These are phyloP conservation scores for Pythium vanterpoolii DNA, from an alignment of 352 stramenopile genomes.

Conservation along the genomic window DNA sequence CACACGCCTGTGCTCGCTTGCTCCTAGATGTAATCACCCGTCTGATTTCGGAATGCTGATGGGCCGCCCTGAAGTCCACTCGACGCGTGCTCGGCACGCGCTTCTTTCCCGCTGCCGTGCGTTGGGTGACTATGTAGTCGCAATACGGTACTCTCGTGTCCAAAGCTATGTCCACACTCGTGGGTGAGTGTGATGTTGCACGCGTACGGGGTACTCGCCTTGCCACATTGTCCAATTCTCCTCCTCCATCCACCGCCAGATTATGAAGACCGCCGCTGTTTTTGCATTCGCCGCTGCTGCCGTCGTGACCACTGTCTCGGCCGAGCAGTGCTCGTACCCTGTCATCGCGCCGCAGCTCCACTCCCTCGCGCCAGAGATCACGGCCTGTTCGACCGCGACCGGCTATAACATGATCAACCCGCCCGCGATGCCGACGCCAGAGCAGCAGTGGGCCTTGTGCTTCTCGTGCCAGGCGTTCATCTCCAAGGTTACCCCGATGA, in stretches of 20 bases:
- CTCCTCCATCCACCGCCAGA: not conserved
- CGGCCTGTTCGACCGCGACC: not conserved
- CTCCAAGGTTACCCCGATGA: constrained; percentile 15
- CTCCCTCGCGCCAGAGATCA: constrained; percentile 14
- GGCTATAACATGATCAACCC: constrained; percentile 16
- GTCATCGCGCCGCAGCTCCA: constrained; percentile 12
- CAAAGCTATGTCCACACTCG: no score
- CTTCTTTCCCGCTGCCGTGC: not conserved
- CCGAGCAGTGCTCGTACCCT: constrained; percentile 9
- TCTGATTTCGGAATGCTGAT: no score
- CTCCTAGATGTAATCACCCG: no score
- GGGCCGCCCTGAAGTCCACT: no score
- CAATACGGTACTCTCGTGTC: not conserved
- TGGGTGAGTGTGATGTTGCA: no score
- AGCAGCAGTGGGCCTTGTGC: constrained; percentile 17
- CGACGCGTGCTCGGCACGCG: not conserved
- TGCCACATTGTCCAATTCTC: constrained; percentile 3
- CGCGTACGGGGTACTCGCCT: no score
- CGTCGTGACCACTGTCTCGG: not conserved
- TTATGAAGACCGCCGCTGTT: constrained; percentile 14
- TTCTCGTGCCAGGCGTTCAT: constrained; percentile 14
- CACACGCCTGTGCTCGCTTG: no score
- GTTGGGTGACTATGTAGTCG: no score
- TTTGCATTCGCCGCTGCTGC: not conserved
- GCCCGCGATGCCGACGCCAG: constrained; percentile 3